Evolutionary conservation across 164 flowering plant species (phyloP).

Genomic region (Aristolochia contorta): DNA sequence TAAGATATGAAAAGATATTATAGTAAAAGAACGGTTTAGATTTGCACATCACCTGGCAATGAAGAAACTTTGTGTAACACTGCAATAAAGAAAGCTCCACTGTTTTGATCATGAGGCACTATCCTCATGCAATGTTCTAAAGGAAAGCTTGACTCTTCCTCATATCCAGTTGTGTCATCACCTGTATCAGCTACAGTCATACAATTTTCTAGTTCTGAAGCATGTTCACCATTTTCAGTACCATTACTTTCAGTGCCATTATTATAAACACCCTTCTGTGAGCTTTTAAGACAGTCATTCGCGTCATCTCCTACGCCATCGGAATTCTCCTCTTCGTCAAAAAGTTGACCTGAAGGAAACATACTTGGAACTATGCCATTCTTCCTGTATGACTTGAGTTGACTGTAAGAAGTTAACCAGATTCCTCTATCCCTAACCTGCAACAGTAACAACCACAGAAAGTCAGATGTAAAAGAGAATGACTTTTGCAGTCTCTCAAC

Average conservation of each 20-base stretch:
- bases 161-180: conserved; percentile 5
- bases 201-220: conserved; percentile 14
- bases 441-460: conserved; percentile 3
- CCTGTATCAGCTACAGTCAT: conserved; percentile 1
- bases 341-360: conserved; percentile 80
- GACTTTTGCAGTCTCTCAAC: neutral
- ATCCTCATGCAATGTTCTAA: conserved; percentile 86
- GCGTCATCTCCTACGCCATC: conserved; percentile 8
- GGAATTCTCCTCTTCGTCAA: conserved; percentile 9
- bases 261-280: conserved; percentile 19
- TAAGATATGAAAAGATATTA: too few relatives aligned
- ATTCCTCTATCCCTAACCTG: conserved; percentile 81
- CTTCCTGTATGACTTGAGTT: conserved; percentile 41
- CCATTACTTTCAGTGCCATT: conserved; percentile 17
- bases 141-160: conserved; percentile 64
- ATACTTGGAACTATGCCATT: conserved; percentile 57
- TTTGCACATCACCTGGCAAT: conserved; percentile 44
- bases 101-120: conserved; percentile 94
- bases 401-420: conserved; percentile 67
- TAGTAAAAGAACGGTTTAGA: too few relatives aligned
- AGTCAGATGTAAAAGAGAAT: too few relatives aligned
- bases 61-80: conserved; percentile 66
- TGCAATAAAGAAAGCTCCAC: conserved; percentile 93
- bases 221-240: conserved; percentile 17
- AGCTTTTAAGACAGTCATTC: conserved; percentile 5